Evolutionary conservation across 805 yeast genomes (phyloP).

Genomic region (Myxozyma monticola): DNA sequence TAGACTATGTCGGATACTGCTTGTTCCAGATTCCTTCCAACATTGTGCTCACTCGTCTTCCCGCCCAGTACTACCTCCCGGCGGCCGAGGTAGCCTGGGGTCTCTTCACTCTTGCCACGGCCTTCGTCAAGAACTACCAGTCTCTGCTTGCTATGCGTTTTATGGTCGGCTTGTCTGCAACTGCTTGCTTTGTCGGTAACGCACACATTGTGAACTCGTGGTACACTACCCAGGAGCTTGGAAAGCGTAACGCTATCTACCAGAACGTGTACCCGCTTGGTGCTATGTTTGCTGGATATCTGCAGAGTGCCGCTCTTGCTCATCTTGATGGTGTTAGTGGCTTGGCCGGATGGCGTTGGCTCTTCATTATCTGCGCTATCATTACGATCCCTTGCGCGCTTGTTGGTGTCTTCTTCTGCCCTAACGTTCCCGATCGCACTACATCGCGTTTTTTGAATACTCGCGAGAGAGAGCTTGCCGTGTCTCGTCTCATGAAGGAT

Average conservation of each 20-base stretch:
- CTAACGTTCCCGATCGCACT: slow-evolving; percentile 65
- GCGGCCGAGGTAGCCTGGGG: slow-evolving; percentile 47
- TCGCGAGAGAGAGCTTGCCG: slow-evolving; percentile 56
- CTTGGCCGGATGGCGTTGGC: slow-evolving; percentile 70
- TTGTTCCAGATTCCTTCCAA: slow-evolving; percentile 46
- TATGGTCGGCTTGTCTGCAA: slow-evolving; percentile 47
- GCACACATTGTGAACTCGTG: slow-evolving; percentile 47
- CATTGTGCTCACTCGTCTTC: slow-evolving; percentile 41
- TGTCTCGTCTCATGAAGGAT: slow-evolving; percentile 42
- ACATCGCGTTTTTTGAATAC: slow-evolving; percentile 54
- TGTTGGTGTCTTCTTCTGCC: slow-evolving; percentile 55
- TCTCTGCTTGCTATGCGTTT: slow-evolving; percentile 42
- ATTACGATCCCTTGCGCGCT: slow-evolving; percentile 60
- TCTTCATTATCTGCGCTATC: slow-evolving; percentile 63
- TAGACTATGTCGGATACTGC: slow-evolving; percentile 36
- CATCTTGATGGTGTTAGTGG: slow-evolving; percentile 54
- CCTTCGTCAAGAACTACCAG: slow-evolving; percentile 38
- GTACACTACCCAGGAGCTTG: slow-evolving; percentile 57
- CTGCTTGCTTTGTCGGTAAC: slow-evolving; percentile 49
- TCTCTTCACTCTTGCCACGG: slow-evolving; percentile 31
- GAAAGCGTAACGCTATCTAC: slow-evolving; percentile 60
- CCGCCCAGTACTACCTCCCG: slow-evolving; percentile 38
- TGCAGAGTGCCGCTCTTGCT: slow-evolving; percentile 58
- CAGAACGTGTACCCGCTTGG: slow-evolving; percentile 66
- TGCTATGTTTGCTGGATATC: slow-evolving; percentile 59